Evolutionary conservation across 371 early-diverging fungal species (phyloP).

Genomic region (Mortierella sp.): DNA sequence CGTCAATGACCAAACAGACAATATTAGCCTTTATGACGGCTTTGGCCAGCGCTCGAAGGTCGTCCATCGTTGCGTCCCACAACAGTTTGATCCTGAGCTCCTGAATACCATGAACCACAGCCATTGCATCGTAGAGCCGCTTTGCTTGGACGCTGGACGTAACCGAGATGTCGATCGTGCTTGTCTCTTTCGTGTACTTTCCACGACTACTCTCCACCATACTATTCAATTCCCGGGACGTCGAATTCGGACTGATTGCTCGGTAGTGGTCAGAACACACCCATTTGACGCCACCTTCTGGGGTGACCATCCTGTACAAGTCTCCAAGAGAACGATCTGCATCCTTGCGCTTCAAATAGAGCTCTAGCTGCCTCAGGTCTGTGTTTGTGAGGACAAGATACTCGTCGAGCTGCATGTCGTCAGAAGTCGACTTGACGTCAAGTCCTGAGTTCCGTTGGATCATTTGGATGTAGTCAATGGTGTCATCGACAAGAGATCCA

Average conservation of each 20-base stretch:
- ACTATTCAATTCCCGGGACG: conserved; percentile 1
- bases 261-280: conserved; percentile 27
- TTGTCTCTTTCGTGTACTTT: conserved; percentile 2
- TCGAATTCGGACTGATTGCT: neutral
- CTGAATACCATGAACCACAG: neutral
- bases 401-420: neutral
- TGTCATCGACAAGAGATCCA: conserved; percentile 1
- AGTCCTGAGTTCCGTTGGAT: too few species aligned
- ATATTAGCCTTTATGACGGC: too few species aligned
- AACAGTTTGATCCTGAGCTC: conserved; percentile 6
- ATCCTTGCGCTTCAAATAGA: conserved; percentile 12
- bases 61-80: conserved; percentile 1
- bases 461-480: conserved; percentile 7
- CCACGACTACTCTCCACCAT: conserved; percentile 5
- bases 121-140: conserved; percentile 17
- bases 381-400: conserved; percentile 10
- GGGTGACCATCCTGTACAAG: conserved; percentile 16
- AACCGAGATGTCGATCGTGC: conserved; percentile 6
- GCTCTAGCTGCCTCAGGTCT: conserved; percentile 10
- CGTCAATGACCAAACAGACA: neutral
- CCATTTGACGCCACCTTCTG: conserved; percentile 26
- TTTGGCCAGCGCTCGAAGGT: too few species aligned
- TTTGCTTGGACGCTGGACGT: conserved; percentile 3
- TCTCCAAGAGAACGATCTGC: conserved; percentile 9
- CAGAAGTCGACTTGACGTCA: too few species aligned